phyloP scores from a whole-genome alignment of 2,329 filamentous ascomycete genomes.

The Periconia sp. region DNA sequence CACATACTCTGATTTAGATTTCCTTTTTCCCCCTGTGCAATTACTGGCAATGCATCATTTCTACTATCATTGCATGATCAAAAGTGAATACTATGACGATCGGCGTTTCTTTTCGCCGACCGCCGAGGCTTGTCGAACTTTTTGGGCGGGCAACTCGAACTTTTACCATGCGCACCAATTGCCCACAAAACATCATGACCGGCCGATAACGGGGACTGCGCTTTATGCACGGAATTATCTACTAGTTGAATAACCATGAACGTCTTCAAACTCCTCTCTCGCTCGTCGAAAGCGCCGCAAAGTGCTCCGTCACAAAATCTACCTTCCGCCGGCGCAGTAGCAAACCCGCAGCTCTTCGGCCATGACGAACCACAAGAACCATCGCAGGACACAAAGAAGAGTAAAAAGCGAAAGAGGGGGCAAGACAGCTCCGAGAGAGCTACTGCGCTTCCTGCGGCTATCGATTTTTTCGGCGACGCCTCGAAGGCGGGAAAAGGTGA shows the following conservation, averaged over 20 bases:
- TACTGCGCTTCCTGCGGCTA: slow-evolving; percentile 35
- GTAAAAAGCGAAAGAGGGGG: slow-evolving; percentile 52
- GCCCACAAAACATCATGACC: slow-evolving; percentile 5
- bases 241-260: slow-evolving; percentile 72
- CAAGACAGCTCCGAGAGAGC: slow-evolving; percentile 20
- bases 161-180: slow-evolving; percentile 16
- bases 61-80: no score
- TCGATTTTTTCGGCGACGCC: slow-evolving; percentile 52
- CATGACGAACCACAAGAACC: slow-evolving; percentile 49
- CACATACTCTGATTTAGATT: slow-evolving; percentile 49
- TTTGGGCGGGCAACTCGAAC: slow-evolving; percentile 24
- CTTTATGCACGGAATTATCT: no score
- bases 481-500: slow-evolving; percentile 16
- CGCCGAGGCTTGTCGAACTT: slow-evolving; percentile 22
- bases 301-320: slow-evolving; percentile 53
- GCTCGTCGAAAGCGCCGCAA: slow-evolving; percentile 66
- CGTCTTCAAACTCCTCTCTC: slow-evolving; percentile 74
- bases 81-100: no score
- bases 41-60: slow-evolving; percentile 36
- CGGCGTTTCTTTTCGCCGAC: slow-evolving; percentile 26
- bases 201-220: no score
- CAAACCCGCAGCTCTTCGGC: slow-evolving; percentile 73
- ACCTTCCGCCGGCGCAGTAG: slow-evolving; percentile 68
- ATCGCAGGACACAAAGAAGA: slow-evolving; percentile 24
- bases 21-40: slow-evolving; percentile 41